These are phyloP conservation scores for Ceratocystis cubensis DNA, from an alignment of 2,329 filamentous ascomycete genomes.

Conservation along the genomic window DNA sequence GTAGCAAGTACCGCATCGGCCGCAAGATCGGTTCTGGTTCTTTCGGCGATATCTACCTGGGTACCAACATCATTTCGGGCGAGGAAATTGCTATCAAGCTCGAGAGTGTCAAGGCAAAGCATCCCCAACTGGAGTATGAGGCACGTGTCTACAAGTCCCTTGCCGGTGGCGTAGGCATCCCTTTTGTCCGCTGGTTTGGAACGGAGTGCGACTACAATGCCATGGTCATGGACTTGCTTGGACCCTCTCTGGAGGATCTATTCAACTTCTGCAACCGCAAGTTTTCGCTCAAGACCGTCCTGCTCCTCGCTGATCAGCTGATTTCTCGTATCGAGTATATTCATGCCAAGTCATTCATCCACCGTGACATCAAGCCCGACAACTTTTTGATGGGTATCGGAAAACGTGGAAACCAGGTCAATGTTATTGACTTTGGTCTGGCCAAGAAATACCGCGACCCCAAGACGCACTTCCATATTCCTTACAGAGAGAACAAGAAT, in stretches of 20 bases:
- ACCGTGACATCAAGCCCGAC: conserved; percentile 99
- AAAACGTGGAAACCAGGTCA: conserved; percentile 98
- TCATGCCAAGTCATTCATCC: conserved; percentile 98
- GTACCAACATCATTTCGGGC: conserved; percentile 98
- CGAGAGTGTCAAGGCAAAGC: conserved; percentile 98
- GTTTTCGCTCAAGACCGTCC: conserved; percentile 96
- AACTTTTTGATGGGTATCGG: conserved; percentile 99
- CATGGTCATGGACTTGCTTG: conserved; percentile 96
- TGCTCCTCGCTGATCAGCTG: conserved; percentile 91
- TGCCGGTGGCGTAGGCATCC: conserved; percentile 92
- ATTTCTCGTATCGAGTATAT: conserved; percentile 99
- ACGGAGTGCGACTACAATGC: conserved; percentile 99
- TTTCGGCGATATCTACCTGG: conserved; percentile 97
- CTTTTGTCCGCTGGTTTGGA: conserved; percentile 98
- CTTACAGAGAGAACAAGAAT: conserved; percentile 99
- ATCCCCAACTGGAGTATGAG: conserved; percentile 97
- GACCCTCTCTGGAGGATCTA: conserved; percentile 88
- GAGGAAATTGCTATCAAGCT: conserved; percentile 99
- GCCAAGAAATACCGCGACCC: conserved; percentile 99
- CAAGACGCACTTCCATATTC: conserved; percentile 99
- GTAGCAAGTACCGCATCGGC: conserved; percentile 99
- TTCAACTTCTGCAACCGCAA: conserved; percentile 99
- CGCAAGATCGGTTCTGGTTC: conserved; percentile 96
- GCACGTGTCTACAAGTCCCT: conserved; percentile 84
- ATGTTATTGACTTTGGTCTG: conserved; percentile 96